Percentiles rank a stretch among this genome's conserved stretches.
Evolutionary conservation across 2,329 filamentous ascomycete genomes (phyloP).

Genomic region (Graphilbum sp.): DNA sequence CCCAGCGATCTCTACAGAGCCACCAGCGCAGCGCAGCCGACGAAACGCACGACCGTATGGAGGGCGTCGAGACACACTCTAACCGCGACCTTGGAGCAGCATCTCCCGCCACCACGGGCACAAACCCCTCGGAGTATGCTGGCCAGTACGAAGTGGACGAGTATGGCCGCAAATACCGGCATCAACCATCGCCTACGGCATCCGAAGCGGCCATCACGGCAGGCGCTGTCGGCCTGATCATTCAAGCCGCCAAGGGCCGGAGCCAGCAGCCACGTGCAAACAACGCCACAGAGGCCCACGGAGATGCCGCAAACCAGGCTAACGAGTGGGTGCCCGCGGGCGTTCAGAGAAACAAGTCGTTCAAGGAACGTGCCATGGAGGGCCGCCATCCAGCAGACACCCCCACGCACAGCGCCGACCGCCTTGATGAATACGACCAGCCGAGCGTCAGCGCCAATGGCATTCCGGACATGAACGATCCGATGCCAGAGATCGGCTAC

Average conservation of each 20-base stretch:
- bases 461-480: conserved; percentile 50
- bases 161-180: conserved; percentile 37
- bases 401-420: conserved; percentile 41
- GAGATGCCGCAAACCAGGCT: conserved; percentile 8
- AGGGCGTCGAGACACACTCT: conserved; percentile 16
- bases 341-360: conserved; percentile 44
- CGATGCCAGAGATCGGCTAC: conserved; percentile 65
- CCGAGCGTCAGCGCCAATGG: conserved; percentile 51
- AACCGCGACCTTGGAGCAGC: conserved; percentile 21
- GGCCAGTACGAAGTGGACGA: conserved; percentile 41
- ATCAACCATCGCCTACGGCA: conserved; percentile 32
- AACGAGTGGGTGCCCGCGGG: conserved; percentile 29
- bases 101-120: conserved; percentile 8
- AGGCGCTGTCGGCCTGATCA: conserved; percentile 36
- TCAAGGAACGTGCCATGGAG: conserved; percentile 45
- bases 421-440: conserved; percentile 28
- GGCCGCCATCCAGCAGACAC: conserved; percentile 37
- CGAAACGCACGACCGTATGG: conserved; percentile 12
- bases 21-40: conserved; percentile 17
- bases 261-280: conserved; percentile 14
- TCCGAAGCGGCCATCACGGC: conserved; percentile 38
- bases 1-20: conserved; percentile 24
- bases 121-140: conserved; percentile 22
- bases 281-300: conserved; percentile 15
- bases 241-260: conserved; percentile 31